phyloP scores from a whole-genome alignment of 192 early-diverging fungal genomes.

The Powellomyces hirtus region DNA sequence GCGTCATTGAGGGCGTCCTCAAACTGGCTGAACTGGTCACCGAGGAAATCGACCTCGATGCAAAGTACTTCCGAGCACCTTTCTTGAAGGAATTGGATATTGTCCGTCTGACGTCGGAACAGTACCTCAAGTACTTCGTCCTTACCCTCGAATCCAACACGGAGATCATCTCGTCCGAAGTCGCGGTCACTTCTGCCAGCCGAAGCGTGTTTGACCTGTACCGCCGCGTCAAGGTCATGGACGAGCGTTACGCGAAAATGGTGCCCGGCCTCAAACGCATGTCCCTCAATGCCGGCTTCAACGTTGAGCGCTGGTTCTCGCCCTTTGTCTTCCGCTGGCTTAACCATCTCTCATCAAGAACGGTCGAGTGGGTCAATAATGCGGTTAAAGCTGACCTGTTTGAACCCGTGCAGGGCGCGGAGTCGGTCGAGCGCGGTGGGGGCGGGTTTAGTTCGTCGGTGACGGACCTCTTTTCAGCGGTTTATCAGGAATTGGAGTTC shows the following conservation, averaged over 20 bases:
- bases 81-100: slow-evolving; percentile 53
- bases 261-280: slow-evolving; percentile 40
- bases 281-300: slow-evolving; percentile 39
- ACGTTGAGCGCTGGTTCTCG: slow-evolving; percentile 54
- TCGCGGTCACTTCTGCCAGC: slow-evolving; percentile 38
- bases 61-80: slow-evolving; percentile 46
- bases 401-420: slow-evolving; percentile 39
- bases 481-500: slow-evolving; percentile 52
- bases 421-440: slow-evolving; percentile 11
- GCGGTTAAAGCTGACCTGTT: slow-evolving; percentile 54
- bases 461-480: slow-evolving; percentile 51
- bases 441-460: slow-evolving; percentile 42
- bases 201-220: slow-evolving; percentile 48
- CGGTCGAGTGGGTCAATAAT: slow-evolving; percentile 53
- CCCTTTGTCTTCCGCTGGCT: slow-evolving; percentile 53
- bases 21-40: slow-evolving; percentile 49
- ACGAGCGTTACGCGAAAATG: slow-evolving; percentile 39
- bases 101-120: slow-evolving; percentile 46
- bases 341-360: slow-evolving; percentile 38
- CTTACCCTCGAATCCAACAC: slow-evolving; percentile 38
- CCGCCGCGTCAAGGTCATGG: slow-evolving; percentile 44
- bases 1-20: slow-evolving; percentile 46
- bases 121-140: slow-evolving; percentile 48
- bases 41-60: slow-evolving; percentile 56
- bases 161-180: slow-evolving; percentile 41